phyloP scores from a whole-genome alignment of 2,329 filamentous ascomycete genomes.

The Epichloe gansuensis region DNA sequence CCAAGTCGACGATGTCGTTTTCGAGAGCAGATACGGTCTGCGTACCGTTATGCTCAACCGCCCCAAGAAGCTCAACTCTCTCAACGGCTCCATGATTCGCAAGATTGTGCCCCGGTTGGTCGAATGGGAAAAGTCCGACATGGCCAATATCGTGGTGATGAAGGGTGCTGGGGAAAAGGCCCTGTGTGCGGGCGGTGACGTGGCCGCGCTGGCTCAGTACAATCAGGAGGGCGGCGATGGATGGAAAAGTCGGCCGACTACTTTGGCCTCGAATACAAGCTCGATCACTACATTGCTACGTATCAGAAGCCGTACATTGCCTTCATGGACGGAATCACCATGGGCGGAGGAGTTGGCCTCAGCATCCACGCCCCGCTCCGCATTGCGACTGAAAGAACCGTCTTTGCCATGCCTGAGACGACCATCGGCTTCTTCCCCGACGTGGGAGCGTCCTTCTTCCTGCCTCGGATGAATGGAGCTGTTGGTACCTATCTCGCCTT shows the following conservation, averaged over 20 bases:
- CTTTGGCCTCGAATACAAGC: conserved; percentile 89
- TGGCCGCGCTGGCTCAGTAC: conserved; percentile 61
- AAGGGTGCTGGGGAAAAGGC: conserved; percentile 79
- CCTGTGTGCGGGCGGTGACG: conserved; percentile 90
- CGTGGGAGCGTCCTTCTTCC: conserved; percentile 91
- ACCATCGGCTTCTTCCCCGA: conserved; percentile 98
- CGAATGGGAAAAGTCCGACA: conserved; percentile 90
- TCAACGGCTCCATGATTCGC: conserved; percentile 87
- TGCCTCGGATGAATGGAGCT: conserved; percentile 76
- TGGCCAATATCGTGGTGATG: conserved; percentile 86
- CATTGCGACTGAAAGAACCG: conserved; percentile 87
- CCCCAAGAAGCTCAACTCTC: conserved; percentile 79
- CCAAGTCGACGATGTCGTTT: conserved; percentile 82
- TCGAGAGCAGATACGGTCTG: conserved; percentile 78
- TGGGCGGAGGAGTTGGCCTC: conserved; percentile 93
- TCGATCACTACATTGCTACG: conserved; percentile 90
- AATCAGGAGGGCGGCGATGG: conserved; percentile 59
- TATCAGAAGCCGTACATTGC: conserved; percentile 88
- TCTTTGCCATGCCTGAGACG: conserved; percentile 98
- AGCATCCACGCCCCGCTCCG: conserved; percentile 92
- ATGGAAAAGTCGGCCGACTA: conserved; percentile 67
- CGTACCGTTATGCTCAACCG: conserved; percentile 91
- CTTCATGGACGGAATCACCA: conserved; percentile 95
- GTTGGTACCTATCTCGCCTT: conserved; percentile 87
- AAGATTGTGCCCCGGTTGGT: conserved; percentile 84